Evolutionary conservation across 345 rosid genomes (phyloP).

Genomic region (Camelina sativa): DNA sequence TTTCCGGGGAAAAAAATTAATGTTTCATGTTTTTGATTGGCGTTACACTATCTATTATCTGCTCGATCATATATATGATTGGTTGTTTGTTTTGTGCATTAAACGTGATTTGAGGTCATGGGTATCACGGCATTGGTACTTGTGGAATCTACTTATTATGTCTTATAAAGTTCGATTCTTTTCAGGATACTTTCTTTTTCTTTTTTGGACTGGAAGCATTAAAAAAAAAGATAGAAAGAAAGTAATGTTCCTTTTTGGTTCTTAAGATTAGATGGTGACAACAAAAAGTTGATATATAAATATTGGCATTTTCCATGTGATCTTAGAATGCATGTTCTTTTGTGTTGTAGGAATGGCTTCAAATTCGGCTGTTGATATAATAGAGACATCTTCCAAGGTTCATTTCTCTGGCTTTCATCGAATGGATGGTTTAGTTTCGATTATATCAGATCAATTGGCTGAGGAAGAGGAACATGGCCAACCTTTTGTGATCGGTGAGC

Average conservation of each 20-base stretch:
- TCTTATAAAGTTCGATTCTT: conserved; percentile 4
- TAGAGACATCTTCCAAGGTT: conserved; percentile 79
- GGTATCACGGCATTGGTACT: conserved; percentile 25
- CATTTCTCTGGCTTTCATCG: conserved; percentile 87
- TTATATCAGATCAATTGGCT: conserved; percentile 48
- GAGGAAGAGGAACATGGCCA: conserved; percentile 56
- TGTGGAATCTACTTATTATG: conserved; percentile 8
- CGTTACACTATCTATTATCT: not conserved
- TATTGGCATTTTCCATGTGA: conserved; percentile 6
- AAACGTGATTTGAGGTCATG: not conserved
- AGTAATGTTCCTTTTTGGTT: conserved; percentile 12
- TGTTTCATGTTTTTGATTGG: conserved; percentile 4
- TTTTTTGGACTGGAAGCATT: not conserved
- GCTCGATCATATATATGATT: not conserved
- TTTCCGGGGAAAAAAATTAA: not conserved
- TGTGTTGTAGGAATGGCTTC: conserved; percentile 29
- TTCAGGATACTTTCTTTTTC: not conserved
- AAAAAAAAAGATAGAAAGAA: not conserved
- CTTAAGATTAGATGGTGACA: not conserved
- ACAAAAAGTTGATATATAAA: not conserved
- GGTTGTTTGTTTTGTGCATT: conserved; percentile 2
- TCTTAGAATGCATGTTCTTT: not conserved
- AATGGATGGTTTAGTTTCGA: conserved; percentile 58
- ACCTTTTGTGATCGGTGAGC: conserved; percentile 88
- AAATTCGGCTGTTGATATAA: conserved; percentile 64